Percentiles rank a stretch among this genome's conserved stretches.
These are phyloP conservation scores for Populus ilicifolia DNA, from an alignment of 345 rosid genomes.

Conservation along the genomic window DNA sequence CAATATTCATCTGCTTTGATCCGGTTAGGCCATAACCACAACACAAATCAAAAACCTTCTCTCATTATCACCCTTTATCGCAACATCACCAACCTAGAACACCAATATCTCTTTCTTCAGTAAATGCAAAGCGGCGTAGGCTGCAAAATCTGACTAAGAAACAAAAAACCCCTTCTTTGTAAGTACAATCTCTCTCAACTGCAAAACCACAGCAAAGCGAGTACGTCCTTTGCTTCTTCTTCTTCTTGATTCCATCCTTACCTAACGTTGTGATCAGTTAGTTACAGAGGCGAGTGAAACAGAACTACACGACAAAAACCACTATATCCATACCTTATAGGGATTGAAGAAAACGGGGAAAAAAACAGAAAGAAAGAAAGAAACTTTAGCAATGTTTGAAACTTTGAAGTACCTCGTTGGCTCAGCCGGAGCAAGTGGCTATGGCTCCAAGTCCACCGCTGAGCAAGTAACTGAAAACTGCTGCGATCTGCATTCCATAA, in stretches of 20 bases:
- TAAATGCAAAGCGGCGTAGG: constrained; percentile 38
- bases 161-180: background rate
- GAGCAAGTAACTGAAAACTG: constrained; percentile 61
- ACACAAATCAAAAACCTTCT: background rate
- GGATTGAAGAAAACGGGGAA: background rate
- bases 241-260: background rate
- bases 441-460: constrained; percentile 87
- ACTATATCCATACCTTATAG: background rate
- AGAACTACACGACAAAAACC: background rate
- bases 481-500: constrained; percentile 54
- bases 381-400: constrained; percentile 48
- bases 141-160: constrained; percentile 38
- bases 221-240: background rate
- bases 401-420: constrained; percentile 75
- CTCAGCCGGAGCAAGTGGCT: constrained; percentile 71
- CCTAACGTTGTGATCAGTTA: background rate
- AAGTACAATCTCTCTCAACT: background rate
- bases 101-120: background rate
- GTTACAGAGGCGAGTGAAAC: background rate
- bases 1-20: background rate
- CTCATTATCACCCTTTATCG: background rate
- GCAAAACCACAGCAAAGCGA: background rate
- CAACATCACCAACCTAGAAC: background rate
- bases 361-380: background rate
- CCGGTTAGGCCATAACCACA: background rate